phyloP scores from a whole-genome alignment of 257 asterid species.

The Fraxinus excelsior region DNA sequence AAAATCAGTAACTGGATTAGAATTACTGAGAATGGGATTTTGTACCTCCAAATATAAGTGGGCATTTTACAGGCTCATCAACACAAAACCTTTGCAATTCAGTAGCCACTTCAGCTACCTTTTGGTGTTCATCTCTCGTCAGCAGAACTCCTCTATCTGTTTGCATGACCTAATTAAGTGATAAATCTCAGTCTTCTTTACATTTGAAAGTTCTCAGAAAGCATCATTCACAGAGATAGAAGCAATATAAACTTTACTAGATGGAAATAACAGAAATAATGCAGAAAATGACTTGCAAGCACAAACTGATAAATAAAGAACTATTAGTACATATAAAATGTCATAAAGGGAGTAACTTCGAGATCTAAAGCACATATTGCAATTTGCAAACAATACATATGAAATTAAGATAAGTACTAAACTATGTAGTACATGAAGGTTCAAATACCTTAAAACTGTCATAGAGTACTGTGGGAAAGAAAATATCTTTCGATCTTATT shows the following conservation, averaged over 20 bases:
- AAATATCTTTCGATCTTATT: not conserved
- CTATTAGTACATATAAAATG: not conserved
- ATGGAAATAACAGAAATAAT: not conserved
- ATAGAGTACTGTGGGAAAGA: not conserved
- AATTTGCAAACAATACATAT: not conserved
- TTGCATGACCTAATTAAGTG: constrained; percentile 49
- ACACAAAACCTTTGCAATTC: constrained; percentile 65
- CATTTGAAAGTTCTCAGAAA: not conserved
- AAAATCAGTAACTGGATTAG: not conserved
- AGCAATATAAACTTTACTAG: not conserved
- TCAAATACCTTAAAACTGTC: not conserved
- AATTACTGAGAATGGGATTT: not conserved
- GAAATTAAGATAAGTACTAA: not conserved
- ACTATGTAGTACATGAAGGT: not conserved
- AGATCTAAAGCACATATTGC: not conserved
- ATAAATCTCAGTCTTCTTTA: constrained; percentile 22
- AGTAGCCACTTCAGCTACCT: constrained; percentile 68
- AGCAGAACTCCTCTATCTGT: constrained; percentile 81
- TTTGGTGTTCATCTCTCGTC: constrained; percentile 57
- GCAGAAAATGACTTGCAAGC: not conserved
- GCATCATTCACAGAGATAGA: not conserved
- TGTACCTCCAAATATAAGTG: constrained; percentile 95
- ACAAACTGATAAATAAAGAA: not conserved
- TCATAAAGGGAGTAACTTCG: not conserved
- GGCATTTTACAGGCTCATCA: constrained; percentile 80